Conservation (phyloP, 2,329 filamentous ascomycete genomes). For the Arthrocladium fulminans region DNA sequence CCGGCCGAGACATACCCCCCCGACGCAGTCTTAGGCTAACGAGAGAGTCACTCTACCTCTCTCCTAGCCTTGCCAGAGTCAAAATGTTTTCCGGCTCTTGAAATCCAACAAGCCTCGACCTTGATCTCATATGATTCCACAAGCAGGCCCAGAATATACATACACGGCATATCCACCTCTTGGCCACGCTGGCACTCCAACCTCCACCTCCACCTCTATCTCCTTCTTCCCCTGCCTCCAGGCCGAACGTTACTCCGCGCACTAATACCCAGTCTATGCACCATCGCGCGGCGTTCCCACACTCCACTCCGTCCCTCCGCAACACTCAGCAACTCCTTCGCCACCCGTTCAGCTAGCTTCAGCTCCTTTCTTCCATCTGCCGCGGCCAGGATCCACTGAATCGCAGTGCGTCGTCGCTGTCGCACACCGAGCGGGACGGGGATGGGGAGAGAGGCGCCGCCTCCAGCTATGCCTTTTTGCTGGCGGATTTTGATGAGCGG, state of each 20-base stretch:
- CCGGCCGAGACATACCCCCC: too few relatives aligned
- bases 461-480: slow-evolving; percentile 71
- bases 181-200: background rate
- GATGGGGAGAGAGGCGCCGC: slow-evolving; percentile 73
- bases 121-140: too few relatives aligned
- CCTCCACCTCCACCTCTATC: slow-evolving; percentile 17
- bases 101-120: too few relatives aligned
- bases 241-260: slow-evolving; percentile 61
- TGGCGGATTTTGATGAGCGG: slow-evolving; percentile 73
- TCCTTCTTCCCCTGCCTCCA: slow-evolving; percentile 24
- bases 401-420: slow-evolving; percentile 67
- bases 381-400: slow-evolving; percentile 82
- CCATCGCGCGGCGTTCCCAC: slow-evolving; percentile 69
- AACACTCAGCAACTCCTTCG: slow-evolving; percentile 77
- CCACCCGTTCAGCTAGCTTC: slow-evolving; percentile 68
- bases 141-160: too few relatives aligned
- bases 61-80: too few relatives aligned
- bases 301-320: slow-evolving; percentile 74
- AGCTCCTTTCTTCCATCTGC: slow-evolving; percentile 67
- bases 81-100: too few relatives aligned
- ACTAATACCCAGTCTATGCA: slow-evolving; percentile 74
- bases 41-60: too few relatives aligned
- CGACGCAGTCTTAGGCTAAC: too few relatives aligned
- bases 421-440: slow-evolving; percentile 67
- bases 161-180: background rate